Percentiles rank a stretch among this genome's conserved stretches.
These are phyloP conservation scores for Pseudocercospora pini-densiflorae DNA, from an alignment of 2,329 filamentous ascomycete species.

Conservation along the genomic window DNA sequence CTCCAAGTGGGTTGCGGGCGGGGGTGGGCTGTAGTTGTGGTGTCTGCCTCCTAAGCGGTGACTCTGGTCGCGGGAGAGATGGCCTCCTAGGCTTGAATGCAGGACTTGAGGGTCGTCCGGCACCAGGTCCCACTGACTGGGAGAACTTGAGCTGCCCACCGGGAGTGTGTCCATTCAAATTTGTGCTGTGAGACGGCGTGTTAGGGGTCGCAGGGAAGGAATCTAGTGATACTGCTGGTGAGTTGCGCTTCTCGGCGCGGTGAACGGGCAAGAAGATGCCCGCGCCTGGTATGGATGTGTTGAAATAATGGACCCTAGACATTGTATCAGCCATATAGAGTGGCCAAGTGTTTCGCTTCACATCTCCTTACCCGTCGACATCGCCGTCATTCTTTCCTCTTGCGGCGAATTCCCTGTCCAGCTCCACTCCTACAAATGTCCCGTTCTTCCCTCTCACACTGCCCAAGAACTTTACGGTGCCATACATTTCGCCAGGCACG, in stretches of 20 bases:
- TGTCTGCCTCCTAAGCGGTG: constrained; percentile 70
- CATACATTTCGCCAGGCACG: constrained; percentile 90
- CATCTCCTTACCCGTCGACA: constrained; percentile 75
- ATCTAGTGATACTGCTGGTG: constrained; percentile 57
- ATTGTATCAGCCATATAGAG: constrained; percentile 7
- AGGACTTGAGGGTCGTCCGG: constrained; percentile 68
- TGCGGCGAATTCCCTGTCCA: constrained; percentile 76
- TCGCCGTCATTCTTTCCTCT: constrained; percentile 96
- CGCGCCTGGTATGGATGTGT: constrained; percentile 74
- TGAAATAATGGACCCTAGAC: constrained; percentile 68
- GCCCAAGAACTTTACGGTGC: constrained; percentile 87
- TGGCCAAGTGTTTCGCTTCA: neutral
- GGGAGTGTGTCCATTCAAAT: constrained; percentile 52
- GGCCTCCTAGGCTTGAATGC: constrained; percentile 71
- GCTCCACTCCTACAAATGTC: constrained; percentile 88
- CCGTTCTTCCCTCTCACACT: constrained; percentile 87
- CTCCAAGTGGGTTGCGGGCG: constrained; percentile 60
- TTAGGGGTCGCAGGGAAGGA: constrained; percentile 70
- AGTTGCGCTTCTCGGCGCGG: constrained; percentile 74
- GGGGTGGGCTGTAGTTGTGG: constrained; percentile 61
- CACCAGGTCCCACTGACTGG: constrained; percentile 78
- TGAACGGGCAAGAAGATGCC: constrained; percentile 92
- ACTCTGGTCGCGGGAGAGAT: constrained; percentile 86
- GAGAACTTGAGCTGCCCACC: constrained; percentile 72
- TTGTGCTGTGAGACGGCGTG: constrained; percentile 64